Percentiles rank a stretch among this genome's conserved stretches.
phyloP scores from a whole-genome alignment of 2,329 filamentous ascomycete genomes.

The Fonsecaea erecta region DNA sequence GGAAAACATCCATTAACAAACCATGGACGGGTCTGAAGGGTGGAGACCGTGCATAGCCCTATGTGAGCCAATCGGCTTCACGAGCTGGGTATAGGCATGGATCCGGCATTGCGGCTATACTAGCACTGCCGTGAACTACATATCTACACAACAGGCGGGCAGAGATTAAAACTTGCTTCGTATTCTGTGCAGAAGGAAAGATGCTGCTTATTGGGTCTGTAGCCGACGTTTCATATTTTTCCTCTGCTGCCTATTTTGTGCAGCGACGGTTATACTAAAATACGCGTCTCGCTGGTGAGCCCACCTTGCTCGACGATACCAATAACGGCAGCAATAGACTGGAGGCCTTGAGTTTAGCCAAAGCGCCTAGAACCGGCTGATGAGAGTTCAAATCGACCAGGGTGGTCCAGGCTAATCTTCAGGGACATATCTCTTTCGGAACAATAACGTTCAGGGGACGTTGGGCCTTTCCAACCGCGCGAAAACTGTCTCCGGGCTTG shows the following conservation, averaged over 20 bases:
- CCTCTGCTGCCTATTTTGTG: background rate
- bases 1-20: background rate
- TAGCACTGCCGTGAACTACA: background rate
- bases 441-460: background rate
- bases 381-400: background rate
- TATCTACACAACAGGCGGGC: background rate
- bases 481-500: background rate
- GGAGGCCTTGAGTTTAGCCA: background rate
- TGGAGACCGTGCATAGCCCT: background rate
- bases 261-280: background rate
- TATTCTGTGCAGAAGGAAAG: background rate
- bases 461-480: background rate
- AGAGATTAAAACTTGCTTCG: background rate
- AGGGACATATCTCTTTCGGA: background rate
- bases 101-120: background rate
- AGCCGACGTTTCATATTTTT: background rate
- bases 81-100: background rate
- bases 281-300: background rate
- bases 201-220: background rate
- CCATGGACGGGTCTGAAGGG: background rate
- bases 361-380: background rate
- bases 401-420: background rate
- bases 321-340: background rate
- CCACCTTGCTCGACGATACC: background rate
- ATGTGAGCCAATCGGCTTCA: background rate